Evolutionary conservation across 23 red algal genomes (phyloP), one percentile per base, ranked within the genome.

Genomic region (Gracilariopsis chorda): DNA sequence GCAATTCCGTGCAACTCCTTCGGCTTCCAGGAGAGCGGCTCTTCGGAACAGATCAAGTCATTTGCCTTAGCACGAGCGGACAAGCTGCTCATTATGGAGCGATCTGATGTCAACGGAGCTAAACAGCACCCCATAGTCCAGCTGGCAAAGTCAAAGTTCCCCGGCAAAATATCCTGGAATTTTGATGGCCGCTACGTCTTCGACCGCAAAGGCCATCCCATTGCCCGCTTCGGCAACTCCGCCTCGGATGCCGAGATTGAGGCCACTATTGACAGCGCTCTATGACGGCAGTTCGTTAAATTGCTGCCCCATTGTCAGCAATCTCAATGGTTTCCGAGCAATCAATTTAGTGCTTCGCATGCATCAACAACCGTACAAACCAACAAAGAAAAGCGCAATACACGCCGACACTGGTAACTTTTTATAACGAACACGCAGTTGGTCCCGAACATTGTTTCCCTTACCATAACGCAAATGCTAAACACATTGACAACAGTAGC

Each of bases 1-100:
- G 83, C 83, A 28, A 65, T 95, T 51, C 92, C 92, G 12, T 90
- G 83, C 45, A 95, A 95, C 76, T 47, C 79, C 0, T 95, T 95
- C 34, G 92, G 92, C 35, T 61, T 42, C 21, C 85, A 84, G 74
- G 92, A 95, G 65, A 79, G 48, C 39, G 92, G 84, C 33, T 71
- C 72, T 0, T 16, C 82, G 7, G 92, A 83, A 19, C 60, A 95
- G 63, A 95, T 95, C 92, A 95, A 95, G 77, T 28, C 55, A 16
- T 95, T 95, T 58, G 92, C 78, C 27, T 42, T 58, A 25, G 47
- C 51, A 41, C 63, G 75, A 6, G 56, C 67, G 16, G 21, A 59
- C 39, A 48, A 51, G 30, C 28, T 95, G 52, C 48, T 95, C 2
- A 58, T 95, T 10, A 81, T 71, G 45, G 70, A 88, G 28, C 84